Evolutionary conservation across 805 yeast genomes (phyloP).

Genomic region (Yamadazyma kitorensis): DNA sequence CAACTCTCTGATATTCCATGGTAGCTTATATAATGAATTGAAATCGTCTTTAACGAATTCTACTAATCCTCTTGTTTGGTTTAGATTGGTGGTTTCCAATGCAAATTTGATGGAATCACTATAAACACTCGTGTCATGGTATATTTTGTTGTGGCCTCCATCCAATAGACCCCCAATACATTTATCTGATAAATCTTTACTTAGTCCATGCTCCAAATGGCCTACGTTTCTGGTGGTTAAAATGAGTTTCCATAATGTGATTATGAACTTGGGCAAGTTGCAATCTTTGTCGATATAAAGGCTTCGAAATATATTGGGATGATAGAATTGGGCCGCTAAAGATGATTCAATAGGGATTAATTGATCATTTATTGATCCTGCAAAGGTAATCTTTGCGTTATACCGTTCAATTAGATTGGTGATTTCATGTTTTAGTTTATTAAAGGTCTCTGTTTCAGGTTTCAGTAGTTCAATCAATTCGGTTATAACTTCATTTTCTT

Average conservation of each 20-base stretch:
- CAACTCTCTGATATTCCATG: constrained; percentile 40
- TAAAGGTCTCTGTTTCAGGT: constrained; percentile 16
- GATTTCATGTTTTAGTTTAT: constrained; percentile 16
- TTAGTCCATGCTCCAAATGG: constrained; percentile 26
- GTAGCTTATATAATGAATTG: constrained; percentile 23
- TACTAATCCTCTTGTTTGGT: constrained; percentile 15
- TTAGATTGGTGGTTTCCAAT: constrained; percentile 35
- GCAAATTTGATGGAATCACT: constrained; percentile 27
- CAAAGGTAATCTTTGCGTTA: constrained; percentile 35
- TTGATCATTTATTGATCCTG: constrained; percentile 34
- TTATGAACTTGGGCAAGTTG: constrained; percentile 27
- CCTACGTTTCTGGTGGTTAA: constrained; percentile 37
- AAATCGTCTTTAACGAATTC: constrained; percentile 6
- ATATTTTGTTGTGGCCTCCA: constrained; percentile 29
- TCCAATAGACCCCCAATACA: constrained; percentile 23
- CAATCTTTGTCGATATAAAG: constrained; percentile 17
- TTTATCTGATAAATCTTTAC: constrained; percentile 27
- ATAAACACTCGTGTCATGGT: constrained; percentile 23
- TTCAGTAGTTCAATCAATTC: constrained; percentile 36
- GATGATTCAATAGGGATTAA: constrained; percentile 35
- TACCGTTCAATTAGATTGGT: constrained; percentile 18
- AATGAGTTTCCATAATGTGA: constrained; percentile 24
- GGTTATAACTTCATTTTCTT: constrained; percentile 34
- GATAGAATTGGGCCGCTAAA: constrained; percentile 25
- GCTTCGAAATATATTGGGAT: constrained; percentile 36